phyloP scores from a whole-genome alignment of 345 rosid species.

The Bruguiera gymnorhiza region DNA sequence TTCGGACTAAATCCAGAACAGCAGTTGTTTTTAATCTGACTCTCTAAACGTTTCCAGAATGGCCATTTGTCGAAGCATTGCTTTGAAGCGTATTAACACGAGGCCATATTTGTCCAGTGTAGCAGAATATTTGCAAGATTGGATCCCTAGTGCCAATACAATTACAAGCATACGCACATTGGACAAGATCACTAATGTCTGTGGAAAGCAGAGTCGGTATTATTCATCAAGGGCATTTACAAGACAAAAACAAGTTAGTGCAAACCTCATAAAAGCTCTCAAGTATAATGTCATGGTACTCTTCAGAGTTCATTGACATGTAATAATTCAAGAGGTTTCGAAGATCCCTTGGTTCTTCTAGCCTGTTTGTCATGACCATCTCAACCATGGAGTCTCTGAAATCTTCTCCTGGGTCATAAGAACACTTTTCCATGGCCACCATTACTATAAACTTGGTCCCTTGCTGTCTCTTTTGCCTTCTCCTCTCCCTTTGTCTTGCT shows the following conservation, averaged over 20 bases:
- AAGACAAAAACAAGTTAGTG: slow-evolving; percentile 49
- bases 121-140: too few species aligned
- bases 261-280: slow-evolving; percentile 84
- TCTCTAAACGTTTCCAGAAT: too few species aligned
- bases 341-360: slow-evolving; percentile 62
- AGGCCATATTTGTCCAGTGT: too few species aligned
- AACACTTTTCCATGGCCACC: slow-evolving; percentile 84
- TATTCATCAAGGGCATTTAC: slow-evolving; percentile 42
- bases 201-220: not conserved
- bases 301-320: slow-evolving; percentile 69
- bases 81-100: too few species aligned
- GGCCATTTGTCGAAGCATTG: too few species aligned
- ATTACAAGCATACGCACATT: too few species aligned
- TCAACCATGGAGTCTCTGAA: slow-evolving; percentile 77
- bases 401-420: slow-evolving; percentile 72
- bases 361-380: slow-evolving; percentile 63
- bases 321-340: slow-evolving; percentile 78
- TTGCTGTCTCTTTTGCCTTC: slow-evolving; percentile 24
- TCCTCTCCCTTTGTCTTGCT: slow-evolving; percentile 35
- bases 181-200: too few species aligned
- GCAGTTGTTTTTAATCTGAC: too few species aligned
- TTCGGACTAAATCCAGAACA: too few species aligned
- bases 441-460: slow-evolving; percentile 64
- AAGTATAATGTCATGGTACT: slow-evolving; percentile 54
- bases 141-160: too few species aligned